Percentiles rank a stretch among this genome's conserved stretches.
Conservation (phyloP, 768 basidiomycete genomes). For the Sporobolomyces pararoseus region DNA sequence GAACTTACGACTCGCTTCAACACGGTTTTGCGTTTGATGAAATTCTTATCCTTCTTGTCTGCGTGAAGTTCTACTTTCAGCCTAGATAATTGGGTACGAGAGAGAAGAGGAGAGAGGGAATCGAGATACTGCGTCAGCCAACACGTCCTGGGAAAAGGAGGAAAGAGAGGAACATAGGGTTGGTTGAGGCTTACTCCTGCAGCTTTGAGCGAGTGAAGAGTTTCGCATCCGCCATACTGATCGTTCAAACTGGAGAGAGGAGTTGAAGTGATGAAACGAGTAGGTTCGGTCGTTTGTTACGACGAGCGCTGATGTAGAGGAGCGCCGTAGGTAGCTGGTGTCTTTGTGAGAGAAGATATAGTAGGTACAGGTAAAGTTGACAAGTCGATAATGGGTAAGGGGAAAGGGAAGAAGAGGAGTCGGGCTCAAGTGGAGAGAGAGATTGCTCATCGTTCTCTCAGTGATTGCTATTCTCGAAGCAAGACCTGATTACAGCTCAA, state of each 20-base stretch:
- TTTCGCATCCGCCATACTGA: conserved; percentile 33
- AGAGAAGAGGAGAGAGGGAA: neutral
- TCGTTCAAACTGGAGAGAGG: no score
- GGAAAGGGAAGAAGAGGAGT: no score
- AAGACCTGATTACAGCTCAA: no score
- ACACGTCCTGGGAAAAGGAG: neutral
- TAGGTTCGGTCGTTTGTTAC: neutral
- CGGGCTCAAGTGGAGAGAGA: no score
- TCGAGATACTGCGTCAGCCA: neutral
- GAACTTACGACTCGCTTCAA: conserved; percentile 81
- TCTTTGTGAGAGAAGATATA: no score
- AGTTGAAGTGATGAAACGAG: neutral
- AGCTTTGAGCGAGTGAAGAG: conserved; percentile 38
- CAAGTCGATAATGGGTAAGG: no score
- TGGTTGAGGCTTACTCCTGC: conserved; percentile 26
- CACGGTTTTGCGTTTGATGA: conserved; percentile 82
- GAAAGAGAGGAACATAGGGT: no score
- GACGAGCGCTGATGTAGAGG: neutral
- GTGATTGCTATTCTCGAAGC: no score
- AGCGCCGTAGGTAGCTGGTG: no score
- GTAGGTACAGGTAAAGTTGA: no score
- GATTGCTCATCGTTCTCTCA: no score
- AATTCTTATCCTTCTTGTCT: conserved; percentile 88
- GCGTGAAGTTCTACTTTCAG: conserved; percentile 43
- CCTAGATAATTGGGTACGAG: neutral